Percentiles rank a stretch among this genome's conserved stretches.
phyloP scores from a whole-genome alignment of 768 basidiomycete species.

The Phylloporus sp. region DNA sequence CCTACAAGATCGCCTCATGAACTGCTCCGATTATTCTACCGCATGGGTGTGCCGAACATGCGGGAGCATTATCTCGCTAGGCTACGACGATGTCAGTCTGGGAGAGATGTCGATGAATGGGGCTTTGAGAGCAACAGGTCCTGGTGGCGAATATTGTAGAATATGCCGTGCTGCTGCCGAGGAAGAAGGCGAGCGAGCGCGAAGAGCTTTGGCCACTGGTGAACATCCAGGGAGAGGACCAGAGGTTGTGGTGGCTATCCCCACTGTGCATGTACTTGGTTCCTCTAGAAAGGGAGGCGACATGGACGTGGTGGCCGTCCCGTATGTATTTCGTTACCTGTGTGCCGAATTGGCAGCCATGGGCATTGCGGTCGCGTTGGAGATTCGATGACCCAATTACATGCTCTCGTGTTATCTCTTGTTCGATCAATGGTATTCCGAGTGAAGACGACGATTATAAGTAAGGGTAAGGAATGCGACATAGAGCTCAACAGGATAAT shows the following conservation, averaged over 20 bases:
- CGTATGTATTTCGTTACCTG: constrained; percentile 90
- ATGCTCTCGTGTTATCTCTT: neutral
- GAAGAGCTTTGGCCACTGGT: constrained; percentile 55
- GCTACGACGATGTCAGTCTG: constrained; percentile 83
- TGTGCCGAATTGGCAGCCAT: constrained; percentile 97
- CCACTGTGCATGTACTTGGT: constrained; percentile 62
- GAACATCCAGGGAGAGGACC: constrained; percentile 39
- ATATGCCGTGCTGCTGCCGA: constrained; percentile 77
- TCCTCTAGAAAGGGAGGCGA: constrained; percentile 63
- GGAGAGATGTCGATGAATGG: constrained; percentile 55
- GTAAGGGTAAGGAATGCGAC: constrained; percentile 9
- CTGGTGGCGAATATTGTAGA: constrained; percentile 91
- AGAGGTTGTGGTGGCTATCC: constrained; percentile 61
- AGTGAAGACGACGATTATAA: constrained; percentile 16
- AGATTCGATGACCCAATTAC: constrained; percentile 46
- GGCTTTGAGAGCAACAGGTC: constrained; percentile 55
- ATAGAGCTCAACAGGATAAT: constrained; percentile 10
- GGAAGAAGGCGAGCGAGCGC: constrained; percentile 55
- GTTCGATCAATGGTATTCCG: constrained; percentile 1
- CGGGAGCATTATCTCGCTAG: constrained; percentile 91
- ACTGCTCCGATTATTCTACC: constrained; percentile 99
- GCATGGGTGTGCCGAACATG: constrained; percentile 98
- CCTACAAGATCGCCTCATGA: constrained; percentile 97
- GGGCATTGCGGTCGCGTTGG: constrained; percentile 89
- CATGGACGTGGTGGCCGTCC: constrained; percentile 92